Conservation (phyloP, 176 grass and related monocot species). For the Oryza punctata region DNA sequence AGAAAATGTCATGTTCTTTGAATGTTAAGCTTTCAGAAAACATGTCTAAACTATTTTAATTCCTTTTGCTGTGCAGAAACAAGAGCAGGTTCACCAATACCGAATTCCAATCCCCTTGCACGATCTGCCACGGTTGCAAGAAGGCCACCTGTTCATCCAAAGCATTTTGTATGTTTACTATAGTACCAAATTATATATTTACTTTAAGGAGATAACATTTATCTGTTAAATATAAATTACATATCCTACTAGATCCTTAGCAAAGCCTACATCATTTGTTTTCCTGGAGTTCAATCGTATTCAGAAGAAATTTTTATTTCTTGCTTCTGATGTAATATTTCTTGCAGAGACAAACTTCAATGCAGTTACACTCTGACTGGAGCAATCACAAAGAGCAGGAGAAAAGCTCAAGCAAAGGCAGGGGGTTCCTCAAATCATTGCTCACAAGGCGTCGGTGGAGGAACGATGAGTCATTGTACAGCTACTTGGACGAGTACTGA, state of each 20-base stretch:
- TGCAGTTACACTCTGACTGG: constrained; percentile 49
- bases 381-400: constrained; percentile 54
- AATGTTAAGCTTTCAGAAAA: constrained; percentile 19
- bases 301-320: not conserved
- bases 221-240: not conserved
- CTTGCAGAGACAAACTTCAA: constrained; percentile 56
- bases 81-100: constrained; percentile 59
- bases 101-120: constrained; percentile 59
- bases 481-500: constrained; percentile 94
- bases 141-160: constrained; percentile 52
- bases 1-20: constrained; percentile 14
- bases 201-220: not conserved
- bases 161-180: constrained; percentile 44
- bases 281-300: not conserved
- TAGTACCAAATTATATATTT: not conserved
- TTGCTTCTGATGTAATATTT: constrained; percentile 29
- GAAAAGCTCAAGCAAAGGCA: constrained; percentile 66
- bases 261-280: not conserved
- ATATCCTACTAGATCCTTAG: not conserved
- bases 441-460: constrained; percentile 74
- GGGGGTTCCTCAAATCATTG: constrained; percentile 79
- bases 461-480: constrained; percentile 85
- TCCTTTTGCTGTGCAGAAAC: constrained; percentile 56
- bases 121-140: constrained; percentile 59
- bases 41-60: not conserved